Evolutionary conservation across 257 asterid species (phyloP), one percentile per base, ranked within the genome.

Genomic region (Capsicum baccatum): DNA sequence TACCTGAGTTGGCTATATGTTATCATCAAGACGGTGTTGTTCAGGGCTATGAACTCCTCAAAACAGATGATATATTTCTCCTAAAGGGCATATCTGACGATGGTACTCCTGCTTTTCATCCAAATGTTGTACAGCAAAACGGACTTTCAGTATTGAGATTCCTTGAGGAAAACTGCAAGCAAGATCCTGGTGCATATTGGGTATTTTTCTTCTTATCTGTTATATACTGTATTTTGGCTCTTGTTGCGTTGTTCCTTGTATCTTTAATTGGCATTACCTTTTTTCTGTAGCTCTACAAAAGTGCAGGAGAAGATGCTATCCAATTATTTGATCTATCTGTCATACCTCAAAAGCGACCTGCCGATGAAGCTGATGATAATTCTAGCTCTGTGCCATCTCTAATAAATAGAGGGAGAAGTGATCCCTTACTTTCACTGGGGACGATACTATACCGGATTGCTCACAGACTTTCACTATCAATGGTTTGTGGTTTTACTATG

Each of bases 131-230:
- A 85, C 94, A 92, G 84, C 95, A 96, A 89, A 96, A 96, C 81
- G 99, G 98, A 68, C 94, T 92, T 67, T 92, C 97, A 76, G 98
- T 96, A 83, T 58, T 96, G 88, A 90, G 98, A 88, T 96, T 96
- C 86, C 95, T 96, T 63, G 90, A 91, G 90, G 97, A 96, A 69
- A 96, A 96, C 89, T 96, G 98, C 94, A 90, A 92, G 91, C 95
- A 96, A 86, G 99, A 96, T 87, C 98, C 99, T 90, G 98, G 99
- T 87, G 97, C 97, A 91, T 96, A 96, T 89, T 96, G 98, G 99
- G 99, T 96, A 94, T 39, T 70, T 15, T 58, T 26, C 79, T 8
- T 12, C 62, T 42, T 84, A 21, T 60, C 83, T 62, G 64, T 54
- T 0, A 54, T 59, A 35, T 86, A 67, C 55, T 84, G 33, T 84